A percentile compares a stretch with the other conserved stretches of the same genome.
These are phyloP conservation scores for Lactuca sativa DNA, from an alignment of 129 eudicot genomes.

Conservation along the genomic window DNA sequence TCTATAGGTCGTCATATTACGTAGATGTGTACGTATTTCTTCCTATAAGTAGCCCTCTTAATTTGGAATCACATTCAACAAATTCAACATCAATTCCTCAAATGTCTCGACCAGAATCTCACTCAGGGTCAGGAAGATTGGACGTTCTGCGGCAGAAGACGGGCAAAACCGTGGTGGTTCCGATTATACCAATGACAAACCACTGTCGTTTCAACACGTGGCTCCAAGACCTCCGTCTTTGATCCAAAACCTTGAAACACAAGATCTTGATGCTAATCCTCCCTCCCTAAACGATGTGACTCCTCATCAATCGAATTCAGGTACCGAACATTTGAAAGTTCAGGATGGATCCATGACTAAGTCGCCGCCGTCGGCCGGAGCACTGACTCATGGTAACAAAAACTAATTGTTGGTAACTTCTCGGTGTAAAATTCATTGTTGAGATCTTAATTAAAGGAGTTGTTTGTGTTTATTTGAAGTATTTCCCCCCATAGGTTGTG, in stretches of 20 bases:
- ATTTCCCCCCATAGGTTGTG: too few relatives aligned
- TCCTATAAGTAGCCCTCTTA: not conserved
- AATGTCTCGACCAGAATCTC: conserved; percentile 15
- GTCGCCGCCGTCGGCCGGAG: conserved; percentile 15
- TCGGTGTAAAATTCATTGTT: not conserved
- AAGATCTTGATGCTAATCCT: conserved; percentile 9
- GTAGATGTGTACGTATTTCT: not conserved
- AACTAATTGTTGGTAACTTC: not conserved
- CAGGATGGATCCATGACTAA: not conserved
- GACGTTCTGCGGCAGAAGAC: not conserved
- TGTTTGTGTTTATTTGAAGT: not conserved
- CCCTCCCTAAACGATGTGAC: conserved; percentile 17
- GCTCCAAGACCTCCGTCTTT: not conserved
- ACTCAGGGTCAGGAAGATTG: not conserved
- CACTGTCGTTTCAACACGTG: conserved; percentile 8
- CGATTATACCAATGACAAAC: not conserved
- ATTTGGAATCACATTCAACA: conserved; percentile 1
- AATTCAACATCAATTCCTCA: not conserved
- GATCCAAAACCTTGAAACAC: not conserved
- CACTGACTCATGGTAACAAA: not conserved
- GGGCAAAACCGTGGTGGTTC: not conserved
- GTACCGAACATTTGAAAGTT: not conserved
- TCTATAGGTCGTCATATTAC: not conserved
- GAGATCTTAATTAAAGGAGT: not conserved
- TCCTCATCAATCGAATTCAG: conserved; percentile 7